Evolutionary conservation across 257 asterid species (phyloP).

Genomic region (Solanum stenotomum): DNA sequence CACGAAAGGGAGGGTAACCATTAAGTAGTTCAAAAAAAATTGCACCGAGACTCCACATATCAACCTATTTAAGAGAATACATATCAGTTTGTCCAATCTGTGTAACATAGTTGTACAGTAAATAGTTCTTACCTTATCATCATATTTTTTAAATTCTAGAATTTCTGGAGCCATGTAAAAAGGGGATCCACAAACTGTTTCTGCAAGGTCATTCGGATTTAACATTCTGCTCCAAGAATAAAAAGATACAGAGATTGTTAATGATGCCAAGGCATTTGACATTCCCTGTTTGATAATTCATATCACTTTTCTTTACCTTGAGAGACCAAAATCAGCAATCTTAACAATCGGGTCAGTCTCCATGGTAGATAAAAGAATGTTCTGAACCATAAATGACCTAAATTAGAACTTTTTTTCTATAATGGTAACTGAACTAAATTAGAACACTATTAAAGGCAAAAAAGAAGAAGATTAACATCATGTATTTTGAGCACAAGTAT

Average conservation of each 20-base stretch:
- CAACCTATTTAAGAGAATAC: too few species aligned
- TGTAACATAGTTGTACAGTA: too few species aligned
- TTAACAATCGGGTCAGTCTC: constrained; percentile 31
- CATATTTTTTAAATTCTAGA: constrained; percentile 39
- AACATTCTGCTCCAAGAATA: constrained; percentile 23
- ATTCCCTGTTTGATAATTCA: not conserved
- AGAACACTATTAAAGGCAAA: not conserved
- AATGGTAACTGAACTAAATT: not conserved
- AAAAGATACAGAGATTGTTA: not conserved
- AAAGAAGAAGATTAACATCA: not conserved
- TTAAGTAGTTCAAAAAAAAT: too few species aligned
- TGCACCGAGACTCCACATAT: too few species aligned
- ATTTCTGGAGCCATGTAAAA: constrained; percentile 58
- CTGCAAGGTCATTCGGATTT: constrained; percentile 25
- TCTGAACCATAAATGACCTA: constrained; percentile 13
- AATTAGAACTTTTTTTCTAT: not conserved
- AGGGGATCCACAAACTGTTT: constrained; percentile 44
- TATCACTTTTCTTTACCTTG: constrained; percentile 25
- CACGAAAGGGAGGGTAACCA: too few species aligned
- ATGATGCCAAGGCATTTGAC: not conserved
- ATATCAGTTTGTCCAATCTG: too few species aligned
- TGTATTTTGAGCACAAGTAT: not conserved
- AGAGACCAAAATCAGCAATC: constrained; percentile 56
- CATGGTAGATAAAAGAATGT: constrained; percentile 33
- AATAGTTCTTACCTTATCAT: constrained; percentile 25